Evolutionary conservation across 1,139 yeast genomes (phyloP).

Genomic region (Pichia inconspicua): DNA sequence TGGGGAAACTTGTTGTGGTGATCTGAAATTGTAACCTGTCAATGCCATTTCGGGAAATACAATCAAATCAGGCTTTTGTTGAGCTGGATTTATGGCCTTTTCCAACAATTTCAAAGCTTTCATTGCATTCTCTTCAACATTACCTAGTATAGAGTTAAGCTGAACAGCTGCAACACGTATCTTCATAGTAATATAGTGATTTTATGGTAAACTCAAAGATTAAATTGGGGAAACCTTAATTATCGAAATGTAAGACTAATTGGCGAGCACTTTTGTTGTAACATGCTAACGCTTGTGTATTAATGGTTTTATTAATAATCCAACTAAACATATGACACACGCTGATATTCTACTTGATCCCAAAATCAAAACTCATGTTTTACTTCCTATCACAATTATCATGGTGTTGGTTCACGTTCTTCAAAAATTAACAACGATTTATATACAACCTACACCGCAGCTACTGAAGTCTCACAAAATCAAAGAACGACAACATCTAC

Average conservation of each 20-base stretch:
- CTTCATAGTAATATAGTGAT: conserved; percentile 27
- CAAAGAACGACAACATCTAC: conserved; percentile 57
- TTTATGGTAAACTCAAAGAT: not conserved
- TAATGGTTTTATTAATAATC: not conserved
- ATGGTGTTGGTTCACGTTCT: conserved; percentile 88
- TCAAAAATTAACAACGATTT: conserved; percentile 47
- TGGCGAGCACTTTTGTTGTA: not conserved
- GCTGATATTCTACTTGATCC: conserved; percentile 64
- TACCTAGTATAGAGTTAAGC: conserved; percentile 58
- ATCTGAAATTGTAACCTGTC: conserved; percentile 71
- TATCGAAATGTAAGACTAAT: too few relatives aligned
- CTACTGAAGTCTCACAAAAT: conserved; percentile 36
- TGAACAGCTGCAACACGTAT: conserved; percentile 62
- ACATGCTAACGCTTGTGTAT: too few relatives aligned
- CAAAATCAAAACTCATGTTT: conserved; percentile 78
- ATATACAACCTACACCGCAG: conserved; percentile 45
- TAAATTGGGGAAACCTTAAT: not conserved
- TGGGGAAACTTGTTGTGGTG: conserved; percentile 48
- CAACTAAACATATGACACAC: not conserved
- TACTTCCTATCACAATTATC: conserved; percentile 79
- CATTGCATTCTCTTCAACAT: conserved; percentile 44
- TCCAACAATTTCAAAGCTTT: conserved; percentile 40
- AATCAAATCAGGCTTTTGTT: conserved; percentile 45
- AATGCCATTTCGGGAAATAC: conserved; percentile 80
- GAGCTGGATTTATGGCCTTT: conserved; percentile 16